Conservation (phyloP, 192 early-diverging fungal genomes). For the Allomyces macrogynus region DNA sequence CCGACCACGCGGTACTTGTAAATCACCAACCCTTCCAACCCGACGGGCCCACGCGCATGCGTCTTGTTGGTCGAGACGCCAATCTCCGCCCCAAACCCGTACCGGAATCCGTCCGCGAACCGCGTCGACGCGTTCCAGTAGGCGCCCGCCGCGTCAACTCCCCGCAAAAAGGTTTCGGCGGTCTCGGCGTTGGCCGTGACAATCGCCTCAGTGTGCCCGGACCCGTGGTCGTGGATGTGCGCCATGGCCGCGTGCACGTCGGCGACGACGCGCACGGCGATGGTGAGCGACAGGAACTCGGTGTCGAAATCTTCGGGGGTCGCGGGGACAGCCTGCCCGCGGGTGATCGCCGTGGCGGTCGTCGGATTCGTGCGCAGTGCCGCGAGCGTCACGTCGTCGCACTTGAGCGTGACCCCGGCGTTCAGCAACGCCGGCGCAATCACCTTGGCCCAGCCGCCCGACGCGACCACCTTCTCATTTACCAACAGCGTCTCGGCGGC, state of each 20-base stretch:
- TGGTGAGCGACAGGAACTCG: slow-evolving; percentile 71
- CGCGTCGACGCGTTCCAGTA: slow-evolving; percentile 93
- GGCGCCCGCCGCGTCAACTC: slow-evolving; percentile 91
- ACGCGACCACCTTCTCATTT: slow-evolving; percentile 24
- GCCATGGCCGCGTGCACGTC: slow-evolving; percentile 57
- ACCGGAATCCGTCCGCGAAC: slow-evolving; percentile 96
- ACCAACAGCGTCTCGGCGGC: slow-evolving; percentile 82
- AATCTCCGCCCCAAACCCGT: slow-evolving; percentile 96
- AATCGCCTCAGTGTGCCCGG: slow-evolving; percentile 90
- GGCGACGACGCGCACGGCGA: slow-evolving; percentile 63
- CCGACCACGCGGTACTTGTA: slow-evolving; percentile 93
- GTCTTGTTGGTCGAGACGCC: slow-evolving; percentile 98
- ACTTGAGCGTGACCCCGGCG: slow-evolving; percentile 35
- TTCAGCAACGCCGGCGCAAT: slow-evolving; percentile 38
- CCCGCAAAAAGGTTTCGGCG: slow-evolving; percentile 70
- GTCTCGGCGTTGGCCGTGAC: slow-evolving; percentile 51
- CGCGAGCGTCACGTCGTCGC: slow-evolving; percentile 29
- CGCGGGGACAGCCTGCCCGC: slow-evolving; percentile 7
- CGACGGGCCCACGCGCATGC: slow-evolving; percentile 93
- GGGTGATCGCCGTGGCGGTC: slow-evolving; percentile 11
- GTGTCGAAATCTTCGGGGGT: slow-evolving; percentile 55
- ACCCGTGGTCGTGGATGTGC: slow-evolving; percentile 89
- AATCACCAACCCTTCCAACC: slow-evolving; percentile 85
- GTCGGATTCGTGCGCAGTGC: slow-evolving; percentile 4
- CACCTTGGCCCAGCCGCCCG: slow-evolving; percentile 17